A percentile compares a stretch with the other conserved stretches of the same genome.
Evolutionary conservation across 495 filamentous ascomycete genomes (phyloP).

Genomic region (Halenospora varia): DNA sequence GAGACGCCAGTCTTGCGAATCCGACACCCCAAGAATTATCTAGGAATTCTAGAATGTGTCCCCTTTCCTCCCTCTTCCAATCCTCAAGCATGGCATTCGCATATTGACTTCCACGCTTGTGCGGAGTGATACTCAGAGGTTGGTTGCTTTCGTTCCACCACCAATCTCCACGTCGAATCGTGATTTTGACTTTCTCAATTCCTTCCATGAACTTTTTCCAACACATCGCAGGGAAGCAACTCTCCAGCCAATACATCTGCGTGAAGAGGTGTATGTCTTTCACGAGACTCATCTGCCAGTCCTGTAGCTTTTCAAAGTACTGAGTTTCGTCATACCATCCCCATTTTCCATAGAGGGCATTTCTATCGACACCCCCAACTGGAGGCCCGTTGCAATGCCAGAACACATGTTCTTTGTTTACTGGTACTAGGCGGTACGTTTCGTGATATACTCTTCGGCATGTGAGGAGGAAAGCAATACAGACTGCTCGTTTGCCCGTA

Average conservation of each 20-base stretch:
- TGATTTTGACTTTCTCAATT: constrained; percentile 23
- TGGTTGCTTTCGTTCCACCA: constrained; percentile 21
- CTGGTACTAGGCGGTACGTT: constrained; percentile 14
- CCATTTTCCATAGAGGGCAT: too few relatives aligned
- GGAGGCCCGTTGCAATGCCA: constrained; percentile 7
- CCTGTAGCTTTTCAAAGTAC: constrained; percentile 5
- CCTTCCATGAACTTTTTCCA: constrained; percentile 14
- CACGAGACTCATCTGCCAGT: constrained; percentile 17
- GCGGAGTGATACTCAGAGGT: constrained; percentile 19
- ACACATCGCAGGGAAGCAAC: constrained; percentile 10
- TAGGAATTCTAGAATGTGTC: background rate
- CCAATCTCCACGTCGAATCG: constrained; percentile 25
- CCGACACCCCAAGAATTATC: constrained; percentile 12
- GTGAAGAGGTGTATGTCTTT: constrained; percentile 20
- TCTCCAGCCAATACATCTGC: constrained; percentile 26
- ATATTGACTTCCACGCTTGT: background rate
- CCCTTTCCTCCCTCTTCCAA: constrained; percentile 2
- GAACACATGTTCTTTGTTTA: constrained; percentile 20
- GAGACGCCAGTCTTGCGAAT: constrained; percentile 5
- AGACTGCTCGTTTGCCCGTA: constrained; percentile 8
- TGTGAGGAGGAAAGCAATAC: constrained; percentile 15
- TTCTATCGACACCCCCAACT: too few relatives aligned
- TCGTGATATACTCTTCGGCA: constrained; percentile 24
- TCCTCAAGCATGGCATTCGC: constrained; percentile 5
- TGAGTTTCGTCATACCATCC: background rate